These are phyloP conservation scores for Penicillium digitatum DNA, from an alignment of 2,329 filamentous ascomycete species.

Conservation along the genomic window DNA sequence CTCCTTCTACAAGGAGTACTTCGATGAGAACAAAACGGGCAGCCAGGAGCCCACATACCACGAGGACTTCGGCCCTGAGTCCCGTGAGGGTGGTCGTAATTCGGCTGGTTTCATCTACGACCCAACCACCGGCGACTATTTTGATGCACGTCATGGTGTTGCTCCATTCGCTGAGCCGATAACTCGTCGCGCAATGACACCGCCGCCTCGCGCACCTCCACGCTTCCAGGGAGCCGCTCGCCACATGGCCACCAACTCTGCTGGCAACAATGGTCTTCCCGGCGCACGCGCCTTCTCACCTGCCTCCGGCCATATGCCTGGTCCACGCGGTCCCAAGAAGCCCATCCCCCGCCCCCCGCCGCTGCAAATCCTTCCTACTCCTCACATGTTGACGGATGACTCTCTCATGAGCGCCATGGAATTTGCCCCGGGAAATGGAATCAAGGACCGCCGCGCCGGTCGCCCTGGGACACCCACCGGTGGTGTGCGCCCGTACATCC, in stretches of 20 bases:
- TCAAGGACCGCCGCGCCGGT: constrained; percentile 66
- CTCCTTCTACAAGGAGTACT: constrained; percentile 99
- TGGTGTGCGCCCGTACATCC: constrained; percentile 64
- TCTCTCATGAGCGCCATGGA: constrained; percentile 69
- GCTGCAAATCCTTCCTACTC: constrained; percentile 75
- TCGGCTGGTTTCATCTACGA: constrained; percentile 54
- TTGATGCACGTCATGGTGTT: constrained; percentile 20
- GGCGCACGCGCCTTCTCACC: constrained; percentile 63
- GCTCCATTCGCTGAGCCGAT: constrained; percentile 77
- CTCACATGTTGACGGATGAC: constrained; percentile 79
- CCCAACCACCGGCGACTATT: constrained; percentile 33
- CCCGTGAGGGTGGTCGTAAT: constrained; percentile 56
- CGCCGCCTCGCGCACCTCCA: constrained; percentile 68
- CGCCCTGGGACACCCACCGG: constrained; percentile 59
- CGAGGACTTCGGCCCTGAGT: constrained; percentile 70
- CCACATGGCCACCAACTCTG: constrained; percentile 48
- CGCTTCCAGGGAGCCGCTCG: constrained; percentile 48
- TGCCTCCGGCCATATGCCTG: constrained; percentile 49
- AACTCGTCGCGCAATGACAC: constrained; percentile 89
- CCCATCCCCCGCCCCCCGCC: constrained; percentile 67
- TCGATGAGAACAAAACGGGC: constrained; percentile 69
- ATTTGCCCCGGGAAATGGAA: constrained; percentile 74
- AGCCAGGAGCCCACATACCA: constrained; percentile 56
- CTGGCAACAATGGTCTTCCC: constrained; percentile 33
- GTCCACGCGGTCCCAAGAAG: constrained; percentile 50